Conservation (phyloP, 805 yeast genomes). For the Barnettozyma sucrosica region DNA sequence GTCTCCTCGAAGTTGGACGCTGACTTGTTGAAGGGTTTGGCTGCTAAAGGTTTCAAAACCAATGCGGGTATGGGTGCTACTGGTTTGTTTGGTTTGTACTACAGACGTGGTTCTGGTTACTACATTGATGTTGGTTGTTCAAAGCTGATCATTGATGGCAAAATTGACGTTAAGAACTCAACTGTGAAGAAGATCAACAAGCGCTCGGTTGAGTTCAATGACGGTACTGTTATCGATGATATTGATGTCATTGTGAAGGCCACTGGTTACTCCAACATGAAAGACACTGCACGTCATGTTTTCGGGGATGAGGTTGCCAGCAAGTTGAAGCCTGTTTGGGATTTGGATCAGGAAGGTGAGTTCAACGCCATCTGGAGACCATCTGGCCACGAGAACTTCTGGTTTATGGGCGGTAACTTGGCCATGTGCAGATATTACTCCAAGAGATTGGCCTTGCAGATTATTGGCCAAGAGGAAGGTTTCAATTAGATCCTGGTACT, state of each 20-base stretch:
- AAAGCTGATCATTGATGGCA: slow-evolving; percentile 33
- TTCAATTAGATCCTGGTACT: slow-evolving; percentile 8
- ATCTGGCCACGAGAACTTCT: slow-evolving; percentile 36
- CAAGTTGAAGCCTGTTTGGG: slow-evolving; percentile 36
- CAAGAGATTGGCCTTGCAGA: slow-evolving; percentile 35
- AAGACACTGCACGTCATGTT: slow-evolving; percentile 33
- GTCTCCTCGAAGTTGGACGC: slow-evolving; percentile 30
- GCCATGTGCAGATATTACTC: slow-evolving; percentile 35
- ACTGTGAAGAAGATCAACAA: slow-evolving; percentile 32
- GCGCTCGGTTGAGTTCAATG: slow-evolving; percentile 34
- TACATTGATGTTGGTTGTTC: slow-evolving; percentile 43
- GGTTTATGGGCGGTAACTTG: slow-evolving; percentile 39
- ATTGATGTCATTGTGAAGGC: slow-evolving; percentile 39
- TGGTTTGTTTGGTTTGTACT: slow-evolving; percentile 36
- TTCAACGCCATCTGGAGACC: slow-evolving; percentile 34
- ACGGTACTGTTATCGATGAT: slow-evolving; percentile 31
- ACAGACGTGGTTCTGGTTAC: slow-evolving; percentile 41
- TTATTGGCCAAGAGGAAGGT: slow-evolving; percentile 31
- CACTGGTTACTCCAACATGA: slow-evolving; percentile 40
- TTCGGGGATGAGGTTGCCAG: slow-evolving; percentile 34
- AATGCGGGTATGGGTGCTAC: slow-evolving; percentile 39
- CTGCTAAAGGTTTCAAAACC: slow-evolving; percentile 34
- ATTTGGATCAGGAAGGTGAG: slow-evolving; percentile 40
- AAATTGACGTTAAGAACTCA: slow-evolving; percentile 34
- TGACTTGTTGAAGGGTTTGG: slow-evolving; percentile 29